phyloP scores from a whole-genome alignment of 305 asterid species.

The Fraxinus sp. region DNA sequence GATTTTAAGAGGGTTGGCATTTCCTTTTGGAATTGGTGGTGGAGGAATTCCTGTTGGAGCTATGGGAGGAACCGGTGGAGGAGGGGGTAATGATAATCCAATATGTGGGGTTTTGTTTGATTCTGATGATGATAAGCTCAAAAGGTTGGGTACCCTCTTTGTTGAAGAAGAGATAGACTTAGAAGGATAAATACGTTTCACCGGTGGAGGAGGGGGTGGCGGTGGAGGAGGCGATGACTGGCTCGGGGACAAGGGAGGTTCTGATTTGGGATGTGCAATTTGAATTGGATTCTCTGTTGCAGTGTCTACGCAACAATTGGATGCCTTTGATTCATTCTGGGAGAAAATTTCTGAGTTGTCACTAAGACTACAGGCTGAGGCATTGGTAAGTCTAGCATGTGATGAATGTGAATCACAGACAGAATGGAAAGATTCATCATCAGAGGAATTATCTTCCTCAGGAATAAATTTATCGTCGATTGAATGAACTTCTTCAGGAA shows the following conservation, averaged over 20 bases:
- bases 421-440: constrained; percentile 78
- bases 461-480: constrained; percentile 30
- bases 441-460: constrained; percentile 43
- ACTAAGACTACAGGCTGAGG: constrained; percentile 44
- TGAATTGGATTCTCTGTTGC: constrained; percentile 22
- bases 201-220: constrained; percentile 27
- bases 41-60: constrained; percentile 41
- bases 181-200: neutral
- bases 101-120: neutral
- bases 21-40: constrained; percentile 45
- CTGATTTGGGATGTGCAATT: neutral
- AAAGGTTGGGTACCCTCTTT: neutral
- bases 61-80: constrained; percentile 10
- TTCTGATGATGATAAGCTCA: neutral
- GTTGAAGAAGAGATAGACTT: neutral
- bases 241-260: constrained; percentile 25
- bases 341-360: constrained; percentile 40
- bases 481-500: constrained; percentile 32
- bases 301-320: constrained; percentile 17
- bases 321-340: constrained; percentile 24
- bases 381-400: constrained; percentile 52
- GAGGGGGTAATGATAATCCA: constrained; percentile 5
- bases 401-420: constrained; percentile 60
- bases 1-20: constrained; percentile 21
- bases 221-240: constrained; percentile 34